A percentile compares a stretch with the other conserved stretches of the same genome.
Evolutionary conservation across 108 stramenopile genomes (phyloP).

Genomic region (Cylindrotheca closterium): DNA sequence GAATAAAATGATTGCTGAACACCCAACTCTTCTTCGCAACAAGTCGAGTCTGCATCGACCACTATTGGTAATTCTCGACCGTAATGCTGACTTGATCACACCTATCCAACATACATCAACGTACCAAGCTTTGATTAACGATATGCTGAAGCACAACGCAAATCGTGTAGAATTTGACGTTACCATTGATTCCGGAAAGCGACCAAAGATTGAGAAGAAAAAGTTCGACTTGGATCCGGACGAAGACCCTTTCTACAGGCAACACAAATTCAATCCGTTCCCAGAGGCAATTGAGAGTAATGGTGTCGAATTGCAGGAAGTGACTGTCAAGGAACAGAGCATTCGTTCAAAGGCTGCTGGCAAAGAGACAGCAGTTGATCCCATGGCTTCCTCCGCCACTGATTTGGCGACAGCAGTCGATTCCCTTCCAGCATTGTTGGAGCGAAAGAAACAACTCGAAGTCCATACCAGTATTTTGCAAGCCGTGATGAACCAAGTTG

Average conservation of each 20-base stretch:
- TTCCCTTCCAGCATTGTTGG: slow-evolving; percentile 91
- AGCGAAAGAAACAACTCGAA: slow-evolving; percentile 94
- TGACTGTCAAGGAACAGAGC: slow-evolving; percentile 73
- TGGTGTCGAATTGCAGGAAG: slow-evolving; percentile 91
- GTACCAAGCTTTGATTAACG: slow-evolving; percentile 96
- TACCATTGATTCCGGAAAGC: slow-evolving; percentile 35
- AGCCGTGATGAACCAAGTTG: slow-evolving; percentile 97
- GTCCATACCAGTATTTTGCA: slow-evolving; percentile 95
- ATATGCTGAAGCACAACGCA: slow-evolving; percentile 85
- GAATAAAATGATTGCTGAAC: slow-evolving; percentile 80
- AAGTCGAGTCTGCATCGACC: slow-evolving; percentile 68
- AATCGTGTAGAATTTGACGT: slow-evolving; percentile 91
- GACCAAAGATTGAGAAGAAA: slow-evolving; percentile 64
- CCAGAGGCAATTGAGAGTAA: slow-evolving; percentile 97
- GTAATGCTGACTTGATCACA: slow-evolving; percentile 91
- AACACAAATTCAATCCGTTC: slow-evolving; percentile 93
- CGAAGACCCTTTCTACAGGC: slow-evolving; percentile 78
- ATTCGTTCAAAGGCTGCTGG: slow-evolving; percentile 66
- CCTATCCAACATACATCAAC: slow-evolving; percentile 92
- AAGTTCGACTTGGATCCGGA: slow-evolving; percentile 95
- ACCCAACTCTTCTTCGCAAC: slow-evolving; percentile 66
- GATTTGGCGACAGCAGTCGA: slow-evolving; percentile 91
- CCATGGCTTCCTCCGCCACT: slow-evolving; percentile 35
- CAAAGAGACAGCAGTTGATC: slow-evolving; percentile 23
- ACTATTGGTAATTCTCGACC: slow-evolving; percentile 93